phyloP scores from a whole-genome alignment of 192 early-diverging fungal species.

The Entrophospora sp. region DNA sequence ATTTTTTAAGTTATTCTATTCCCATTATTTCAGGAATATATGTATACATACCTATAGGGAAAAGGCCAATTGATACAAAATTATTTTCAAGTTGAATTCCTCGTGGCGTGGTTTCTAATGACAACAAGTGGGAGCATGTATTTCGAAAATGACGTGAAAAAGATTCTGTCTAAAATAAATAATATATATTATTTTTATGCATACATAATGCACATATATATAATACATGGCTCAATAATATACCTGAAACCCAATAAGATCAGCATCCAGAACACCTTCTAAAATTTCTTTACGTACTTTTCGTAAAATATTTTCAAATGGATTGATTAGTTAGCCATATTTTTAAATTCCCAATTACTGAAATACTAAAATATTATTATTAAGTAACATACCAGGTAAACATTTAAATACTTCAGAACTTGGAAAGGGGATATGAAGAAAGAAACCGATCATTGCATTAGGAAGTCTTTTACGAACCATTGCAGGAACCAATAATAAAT shows the following conservation, averaged over 20 bases:
- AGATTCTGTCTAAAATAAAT: slow-evolving; percentile 69
- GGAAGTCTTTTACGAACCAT: slow-evolving; percentile 82
- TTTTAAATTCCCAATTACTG: neutral
- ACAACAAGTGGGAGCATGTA: slow-evolving; percentile 81
- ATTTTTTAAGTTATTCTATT: too few species aligned
- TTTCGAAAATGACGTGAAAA: slow-evolving; percentile 87
- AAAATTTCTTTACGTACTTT: slow-evolving; percentile 73
- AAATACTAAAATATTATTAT: neutral
- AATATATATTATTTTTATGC: neutral
- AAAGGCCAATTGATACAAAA: slow-evolving; percentile 79
- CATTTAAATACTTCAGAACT: slow-evolving; percentile 92
- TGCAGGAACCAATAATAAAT: slow-evolving; percentile 85
- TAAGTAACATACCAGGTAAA: slow-evolving; percentile 53
- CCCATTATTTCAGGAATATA: too few species aligned
- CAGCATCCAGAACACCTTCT: slow-evolving; percentile 80
- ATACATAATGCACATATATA: neutral
- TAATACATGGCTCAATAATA: neutral
- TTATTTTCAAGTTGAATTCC: slow-evolving; percentile 73
- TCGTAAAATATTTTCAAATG: neutral
- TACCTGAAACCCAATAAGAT: slow-evolving; percentile 74
- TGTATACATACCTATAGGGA: slow-evolving; percentile 72
- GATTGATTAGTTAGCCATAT: neutral
- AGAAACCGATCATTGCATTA: slow-evolving; percentile 86
- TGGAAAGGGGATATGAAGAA: slow-evolving; percentile 95
- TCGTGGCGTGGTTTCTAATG: slow-evolving; percentile 78